phyloP scores from a whole-genome alignment of 2,329 filamentous ascomycete genomes.

The Blastomyces silverae region DNA sequence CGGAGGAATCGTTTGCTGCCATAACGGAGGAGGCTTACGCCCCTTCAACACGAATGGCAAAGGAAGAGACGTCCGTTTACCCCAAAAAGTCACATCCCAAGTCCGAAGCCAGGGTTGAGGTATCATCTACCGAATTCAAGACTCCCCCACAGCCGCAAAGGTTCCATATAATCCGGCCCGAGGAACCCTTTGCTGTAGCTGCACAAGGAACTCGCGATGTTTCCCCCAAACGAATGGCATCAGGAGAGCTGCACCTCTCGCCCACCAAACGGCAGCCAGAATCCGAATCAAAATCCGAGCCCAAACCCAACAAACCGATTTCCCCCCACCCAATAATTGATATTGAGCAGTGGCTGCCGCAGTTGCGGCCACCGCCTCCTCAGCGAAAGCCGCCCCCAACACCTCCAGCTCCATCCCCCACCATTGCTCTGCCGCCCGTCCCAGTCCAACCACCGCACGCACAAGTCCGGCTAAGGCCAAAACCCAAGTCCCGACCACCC shows the following conservation, averaged over 20 bases:
- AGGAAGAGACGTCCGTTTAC: not conserved
- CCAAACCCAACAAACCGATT: not conserved
- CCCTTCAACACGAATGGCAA: not conserved
- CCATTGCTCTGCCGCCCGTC: conserved; percentile 17
- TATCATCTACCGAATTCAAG: not conserved
- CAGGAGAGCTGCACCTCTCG: not conserved
- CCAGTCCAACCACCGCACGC: not conserved
- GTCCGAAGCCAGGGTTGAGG: not conserved
- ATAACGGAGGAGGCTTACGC: not conserved
- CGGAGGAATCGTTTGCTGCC: conserved; percentile 2
- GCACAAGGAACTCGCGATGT: too few relatives aligned
- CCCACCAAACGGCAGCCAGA: not conserved
- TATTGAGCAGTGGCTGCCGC: not conserved
- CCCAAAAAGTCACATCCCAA: not conserved
- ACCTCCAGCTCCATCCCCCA: not conserved
- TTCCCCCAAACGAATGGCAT: not conserved
- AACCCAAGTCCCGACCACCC: conserved; percentile 15
- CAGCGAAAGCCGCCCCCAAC: conserved; percentile 9
- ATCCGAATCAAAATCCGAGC: not conserved
- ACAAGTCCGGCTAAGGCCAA: not conserved
- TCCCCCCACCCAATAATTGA: not conserved
- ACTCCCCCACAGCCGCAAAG: not conserved
- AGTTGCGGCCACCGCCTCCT: conserved; percentile 5
- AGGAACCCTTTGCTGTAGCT: not conserved
- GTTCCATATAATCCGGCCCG: not conserved